Conservation (phyloP, 2,329 filamentous ascomycete species). For the Cytospora piceae region DNA sequence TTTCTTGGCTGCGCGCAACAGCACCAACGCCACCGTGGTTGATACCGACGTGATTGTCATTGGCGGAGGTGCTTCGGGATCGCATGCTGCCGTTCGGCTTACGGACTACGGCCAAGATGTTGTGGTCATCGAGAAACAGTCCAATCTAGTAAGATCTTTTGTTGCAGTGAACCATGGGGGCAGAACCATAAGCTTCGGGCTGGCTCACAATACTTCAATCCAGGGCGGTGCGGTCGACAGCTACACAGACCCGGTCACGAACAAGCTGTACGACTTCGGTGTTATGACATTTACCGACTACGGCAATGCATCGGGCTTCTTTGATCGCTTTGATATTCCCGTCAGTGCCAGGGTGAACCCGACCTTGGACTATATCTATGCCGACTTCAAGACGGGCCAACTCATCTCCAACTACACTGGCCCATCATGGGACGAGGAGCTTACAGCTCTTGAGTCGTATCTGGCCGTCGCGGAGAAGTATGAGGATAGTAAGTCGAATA, state of each 20-base stretch:
- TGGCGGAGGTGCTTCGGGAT: slow-evolving; percentile 22
- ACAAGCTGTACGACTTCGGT: slow-evolving; percentile 8
- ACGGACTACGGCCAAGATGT: slow-evolving; percentile 19
- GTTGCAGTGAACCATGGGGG: too few species aligned
- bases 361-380: not conserved
- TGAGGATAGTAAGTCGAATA: slow-evolving; percentile 5
- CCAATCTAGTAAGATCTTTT: not conserved
- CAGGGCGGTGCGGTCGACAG: slow-evolving; percentile 19
- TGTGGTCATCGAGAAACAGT: slow-evolving; percentile 17
- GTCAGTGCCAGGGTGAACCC: not conserved
- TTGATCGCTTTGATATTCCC: slow-evolving; percentile 16
- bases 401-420: slow-evolving; percentile 2
- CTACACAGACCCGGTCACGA: slow-evolving; percentile 7
- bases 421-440: slow-evolving; percentile 3
- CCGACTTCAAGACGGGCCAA: slow-evolving; percentile 19
- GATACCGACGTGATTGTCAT: slow-evolving; percentile 15
- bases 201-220: not conserved
- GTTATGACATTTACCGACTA: slow-evolving; percentile 13
- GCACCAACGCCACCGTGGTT: slow-evolving; percentile 6
- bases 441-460: slow-evolving; percentile 11
- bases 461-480: slow-evolving; percentile 11
- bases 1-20: slow-evolving; percentile 2
- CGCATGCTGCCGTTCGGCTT: slow-evolving; percentile 20
- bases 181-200: not conserved
- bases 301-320: slow-evolving; percentile 17